A percentile compares a stretch with the other conserved stretches of the same genome.
Evolutionary conservation across 1,284 basidiomycete species (phyloP).

Genomic region (Malassezia furfur): DNA sequence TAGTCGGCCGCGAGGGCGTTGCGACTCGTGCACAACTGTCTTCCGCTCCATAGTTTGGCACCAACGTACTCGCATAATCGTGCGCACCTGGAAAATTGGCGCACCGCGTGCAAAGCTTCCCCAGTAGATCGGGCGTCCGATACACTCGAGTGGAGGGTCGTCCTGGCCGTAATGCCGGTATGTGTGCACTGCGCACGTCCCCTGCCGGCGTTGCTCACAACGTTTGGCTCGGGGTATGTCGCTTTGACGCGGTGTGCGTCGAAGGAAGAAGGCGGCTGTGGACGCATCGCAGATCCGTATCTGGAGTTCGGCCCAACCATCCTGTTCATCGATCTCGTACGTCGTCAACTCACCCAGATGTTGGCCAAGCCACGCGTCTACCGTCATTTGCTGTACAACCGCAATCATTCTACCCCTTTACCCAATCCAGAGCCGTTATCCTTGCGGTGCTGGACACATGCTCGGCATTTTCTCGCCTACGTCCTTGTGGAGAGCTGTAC

Average conservation of each 20-base stretch:
- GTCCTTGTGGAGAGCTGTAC: constrained; percentile 18
- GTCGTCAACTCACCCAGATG: constrained; percentile 3
- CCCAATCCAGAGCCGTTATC: neutral
- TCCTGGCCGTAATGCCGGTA: constrained; percentile 11
- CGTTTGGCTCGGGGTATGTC: constrained; percentile 18
- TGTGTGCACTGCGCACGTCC: constrained; percentile 20
- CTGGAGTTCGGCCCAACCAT: constrained; percentile 17
- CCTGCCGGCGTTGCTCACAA: constrained; percentile 4
- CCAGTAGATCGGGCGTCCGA: no score
- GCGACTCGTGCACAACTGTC: no score
- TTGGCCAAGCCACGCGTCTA: constrained; percentile 22
- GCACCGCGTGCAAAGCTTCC: no score
- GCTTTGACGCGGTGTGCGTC: constrained; percentile 9
- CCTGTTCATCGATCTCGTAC: constrained; percentile 19
- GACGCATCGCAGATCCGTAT: constrained; percentile 18
- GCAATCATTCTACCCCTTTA: neutral
- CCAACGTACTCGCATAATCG: no score
- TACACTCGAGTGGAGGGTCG: no score
- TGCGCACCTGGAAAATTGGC: no score
- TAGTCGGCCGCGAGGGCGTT: no score
- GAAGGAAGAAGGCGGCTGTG: constrained; percentile 1
- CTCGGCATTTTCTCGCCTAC: constrained; percentile 8
- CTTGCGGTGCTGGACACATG: neutral
- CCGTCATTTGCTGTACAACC: constrained; percentile 20
- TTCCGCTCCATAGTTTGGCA: no score